phyloP scores from a whole-genome alignment of 148 eudicot species.

The Vaccinium vitisidaea region DNA sequence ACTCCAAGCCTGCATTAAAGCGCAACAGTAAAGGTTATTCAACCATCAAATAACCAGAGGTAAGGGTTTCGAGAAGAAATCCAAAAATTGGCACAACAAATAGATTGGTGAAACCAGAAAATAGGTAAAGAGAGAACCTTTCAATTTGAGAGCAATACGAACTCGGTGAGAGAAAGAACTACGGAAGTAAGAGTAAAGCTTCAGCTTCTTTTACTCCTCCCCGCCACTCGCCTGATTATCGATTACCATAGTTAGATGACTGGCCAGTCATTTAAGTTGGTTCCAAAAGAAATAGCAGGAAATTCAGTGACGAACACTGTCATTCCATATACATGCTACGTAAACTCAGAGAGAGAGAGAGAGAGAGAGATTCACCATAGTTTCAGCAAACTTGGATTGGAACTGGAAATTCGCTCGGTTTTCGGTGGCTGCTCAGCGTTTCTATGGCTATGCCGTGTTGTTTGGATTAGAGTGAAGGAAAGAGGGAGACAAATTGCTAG shows the following conservation, averaged over 20 bases:
- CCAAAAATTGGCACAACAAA: neutral
- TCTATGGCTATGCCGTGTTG: no score
- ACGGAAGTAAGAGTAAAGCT: slow-evolving; percentile 66
- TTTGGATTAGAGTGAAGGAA: no score
- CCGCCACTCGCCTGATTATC: slow-evolving; percentile 29
- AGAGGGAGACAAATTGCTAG: no score
- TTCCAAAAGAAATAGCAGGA: neutral
- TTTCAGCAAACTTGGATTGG: no score
- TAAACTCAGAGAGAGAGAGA: no score
- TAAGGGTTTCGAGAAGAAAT: slow-evolving; percentile 5
- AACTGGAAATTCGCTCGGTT: no score
- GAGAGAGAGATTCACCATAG: no score
- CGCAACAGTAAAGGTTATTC: neutral
- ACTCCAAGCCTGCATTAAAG: slow-evolving; percentile 54
- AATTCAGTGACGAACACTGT: neutral
- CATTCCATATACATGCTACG: no score
- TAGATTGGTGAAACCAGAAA: neutral
- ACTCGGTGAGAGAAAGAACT: slow-evolving; percentile 90
- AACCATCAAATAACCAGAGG: neutral
- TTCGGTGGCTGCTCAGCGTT: no score
- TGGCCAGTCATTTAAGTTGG: neutral
- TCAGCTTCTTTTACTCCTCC: slow-evolving; percentile 43
- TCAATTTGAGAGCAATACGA: slow-evolving; percentile 81
- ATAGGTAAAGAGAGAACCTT: slow-evolving; percentile 43
- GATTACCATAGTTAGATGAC: neutral